These are phyloP conservation scores for Fusarium virguliforme DNA, from an alignment of 2,329 filamentous ascomycete species.

Conservation along the genomic window DNA sequence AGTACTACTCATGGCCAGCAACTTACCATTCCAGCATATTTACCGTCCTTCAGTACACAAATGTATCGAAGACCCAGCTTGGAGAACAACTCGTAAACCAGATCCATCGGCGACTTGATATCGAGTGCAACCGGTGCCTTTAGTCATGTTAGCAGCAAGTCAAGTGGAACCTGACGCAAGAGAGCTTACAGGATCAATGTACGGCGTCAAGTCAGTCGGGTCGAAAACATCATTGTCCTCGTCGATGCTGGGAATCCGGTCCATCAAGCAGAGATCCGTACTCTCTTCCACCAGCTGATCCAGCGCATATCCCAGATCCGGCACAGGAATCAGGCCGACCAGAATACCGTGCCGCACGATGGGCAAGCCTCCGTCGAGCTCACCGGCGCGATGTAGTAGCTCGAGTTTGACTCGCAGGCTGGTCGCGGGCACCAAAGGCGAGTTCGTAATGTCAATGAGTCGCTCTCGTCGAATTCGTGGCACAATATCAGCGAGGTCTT, in stretches of 20 bases:
- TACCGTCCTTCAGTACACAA: slow-evolving; percentile 87
- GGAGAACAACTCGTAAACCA: slow-evolving; percentile 96
- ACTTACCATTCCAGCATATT: slow-evolving; percentile 89
- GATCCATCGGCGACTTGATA: slow-evolving; percentile 89
- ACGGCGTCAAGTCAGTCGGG: slow-evolving; percentile 89
- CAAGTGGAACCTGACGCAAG: background rate
- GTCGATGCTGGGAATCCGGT: slow-evolving; percentile 73
- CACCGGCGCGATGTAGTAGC: slow-evolving; percentile 85
- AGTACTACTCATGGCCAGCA: background rate
- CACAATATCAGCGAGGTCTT: slow-evolving; percentile 89
- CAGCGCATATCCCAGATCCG: slow-evolving; percentile 92
- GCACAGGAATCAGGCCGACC: slow-evolving; percentile 92
- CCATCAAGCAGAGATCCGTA: slow-evolving; percentile 86
- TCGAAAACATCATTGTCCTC: slow-evolving; percentile 76
- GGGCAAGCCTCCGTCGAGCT: slow-evolving; percentile 92
- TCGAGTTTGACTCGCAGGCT: slow-evolving; percentile 87
- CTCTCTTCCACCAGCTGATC: slow-evolving; percentile 86
- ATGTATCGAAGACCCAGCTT: slow-evolving; percentile 95
- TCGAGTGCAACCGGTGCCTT: slow-evolving; percentile 90
- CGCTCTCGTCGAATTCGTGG: slow-evolving; percentile 81
- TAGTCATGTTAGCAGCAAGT: slow-evolving; percentile 32
- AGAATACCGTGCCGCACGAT: slow-evolving; percentile 85
- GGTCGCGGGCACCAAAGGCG: slow-evolving; percentile 82
- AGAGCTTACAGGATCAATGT: slow-evolving; percentile 84
- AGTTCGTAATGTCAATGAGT: slow-evolving; percentile 89